phyloP scores from a whole-genome alignment of 805 yeast genomes.

The Ogataea minuta region DNA sequence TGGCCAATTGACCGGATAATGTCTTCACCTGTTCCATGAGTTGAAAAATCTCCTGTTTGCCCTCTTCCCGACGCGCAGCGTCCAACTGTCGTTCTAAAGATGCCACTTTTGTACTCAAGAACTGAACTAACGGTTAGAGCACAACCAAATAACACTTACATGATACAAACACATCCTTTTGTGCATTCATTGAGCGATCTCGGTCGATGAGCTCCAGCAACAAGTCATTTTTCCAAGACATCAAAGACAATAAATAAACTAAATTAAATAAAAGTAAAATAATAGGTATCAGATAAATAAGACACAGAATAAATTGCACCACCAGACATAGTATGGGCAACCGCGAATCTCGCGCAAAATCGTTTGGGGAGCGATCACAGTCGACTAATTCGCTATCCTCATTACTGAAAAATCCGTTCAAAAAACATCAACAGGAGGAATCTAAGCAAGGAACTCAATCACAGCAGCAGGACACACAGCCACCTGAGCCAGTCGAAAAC shows the following conservation, averaged over 20 bases:
- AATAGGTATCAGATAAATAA: neutral
- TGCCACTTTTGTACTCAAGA: conserved; percentile 12
- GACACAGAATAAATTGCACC: too few species aligned
- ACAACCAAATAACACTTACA: conserved; percentile 19
- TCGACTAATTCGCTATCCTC: conserved; percentile 24
- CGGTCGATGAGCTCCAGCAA: conserved; percentile 19
- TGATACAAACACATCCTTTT: conserved; percentile 18
- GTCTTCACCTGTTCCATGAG: conserved; percentile 8
- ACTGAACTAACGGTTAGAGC: conserved; percentile 18
- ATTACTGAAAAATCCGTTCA: conserved; percentile 21
- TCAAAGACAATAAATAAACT: conserved; percentile 1
- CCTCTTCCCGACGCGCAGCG: conserved; percentile 17
- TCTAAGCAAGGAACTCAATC: neutral
- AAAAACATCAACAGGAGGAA: conserved; percentile 10
- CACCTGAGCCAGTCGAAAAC: conserved; percentile 1
- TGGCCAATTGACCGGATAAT: conserved; percentile 11
- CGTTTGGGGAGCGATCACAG: conserved; percentile 17
- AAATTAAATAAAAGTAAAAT: neutral
- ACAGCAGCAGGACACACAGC: neutral
- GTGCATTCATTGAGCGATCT: conserved; percentile 15
- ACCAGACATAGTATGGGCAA: conserved; percentile 7
- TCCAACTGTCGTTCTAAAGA: conserved; percentile 16
- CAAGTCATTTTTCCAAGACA: conserved; percentile 25
- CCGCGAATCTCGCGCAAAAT: conserved; percentile 1
- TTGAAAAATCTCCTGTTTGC: conserved; percentile 16